Percentiles rank a stretch among this genome's conserved stretches.
Evolutionary conservation across 2,329 filamentous ascomycete genomes (phyloP).

Genomic region (Colletotrichum shisoi): DNA sequence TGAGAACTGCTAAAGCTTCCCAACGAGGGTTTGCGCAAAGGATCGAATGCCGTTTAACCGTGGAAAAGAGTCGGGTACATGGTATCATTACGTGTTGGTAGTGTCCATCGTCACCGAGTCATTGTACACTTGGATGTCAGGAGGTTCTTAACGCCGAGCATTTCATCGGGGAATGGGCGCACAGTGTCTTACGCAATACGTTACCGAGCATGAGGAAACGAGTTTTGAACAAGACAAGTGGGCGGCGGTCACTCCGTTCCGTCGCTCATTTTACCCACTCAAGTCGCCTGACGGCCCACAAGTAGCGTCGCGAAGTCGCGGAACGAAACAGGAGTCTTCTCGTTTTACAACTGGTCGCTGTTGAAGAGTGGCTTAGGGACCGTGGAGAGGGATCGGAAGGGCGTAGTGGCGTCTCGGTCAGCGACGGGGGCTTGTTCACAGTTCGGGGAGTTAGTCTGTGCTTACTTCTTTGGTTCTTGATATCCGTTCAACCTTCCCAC

Average conservation of each 20-base stretch:
- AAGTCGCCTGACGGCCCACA: neutral
- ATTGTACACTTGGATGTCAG: neutral
- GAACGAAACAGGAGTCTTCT: neutral
- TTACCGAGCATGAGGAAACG: neutral
- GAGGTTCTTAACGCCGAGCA: conserved; percentile 4
- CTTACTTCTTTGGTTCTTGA: neutral
- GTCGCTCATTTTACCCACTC: neutral
- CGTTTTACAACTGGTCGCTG: neutral
- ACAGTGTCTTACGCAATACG: neutral
- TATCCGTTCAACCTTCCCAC: neutral
- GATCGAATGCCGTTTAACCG: conserved; percentile 1
- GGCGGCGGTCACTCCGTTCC: conserved; percentile 6
- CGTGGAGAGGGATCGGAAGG: neutral
- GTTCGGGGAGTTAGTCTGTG: neutral
- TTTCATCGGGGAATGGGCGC: neutral
- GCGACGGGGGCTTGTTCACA: neutral
- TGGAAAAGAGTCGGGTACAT: neutral
- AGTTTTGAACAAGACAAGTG: neutral
- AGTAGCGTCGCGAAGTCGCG: neutral
- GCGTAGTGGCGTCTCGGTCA: neutral
- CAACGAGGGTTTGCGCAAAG: conserved; percentile 5
- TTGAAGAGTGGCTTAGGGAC: neutral
- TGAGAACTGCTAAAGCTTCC: neutral
- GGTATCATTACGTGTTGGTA: neutral
- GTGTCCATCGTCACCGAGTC: conserved; percentile 13